Percentiles rank a stretch among this genome's conserved stretches.
Conservation (phyloP, 495 filamentous ascomycete genomes). For the Penicillium steckii region DNA sequence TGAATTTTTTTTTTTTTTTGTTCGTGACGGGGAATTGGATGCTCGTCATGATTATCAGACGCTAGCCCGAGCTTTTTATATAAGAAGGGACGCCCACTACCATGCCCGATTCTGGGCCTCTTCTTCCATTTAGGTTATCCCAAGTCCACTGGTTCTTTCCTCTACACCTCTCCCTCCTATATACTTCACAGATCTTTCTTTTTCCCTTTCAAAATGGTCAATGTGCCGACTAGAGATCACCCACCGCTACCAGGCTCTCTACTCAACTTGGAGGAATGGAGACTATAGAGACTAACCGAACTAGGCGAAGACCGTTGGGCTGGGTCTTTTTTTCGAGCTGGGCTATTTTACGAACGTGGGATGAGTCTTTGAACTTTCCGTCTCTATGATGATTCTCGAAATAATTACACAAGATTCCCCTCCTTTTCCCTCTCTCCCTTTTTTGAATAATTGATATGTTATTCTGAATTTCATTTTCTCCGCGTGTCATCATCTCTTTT, state of each 20-base stretch:
- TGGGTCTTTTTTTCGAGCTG: too few species aligned
- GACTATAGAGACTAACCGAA: constrained; percentile 30
- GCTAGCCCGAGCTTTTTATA: constrained; percentile 33
- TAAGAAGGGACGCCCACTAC: constrained; percentile 32
- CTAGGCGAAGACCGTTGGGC: constrained; percentile 33
- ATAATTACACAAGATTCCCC: too few species aligned
- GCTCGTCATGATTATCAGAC: constrained; percentile 30
- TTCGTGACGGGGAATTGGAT: constrained; percentile 21
- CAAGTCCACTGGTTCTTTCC: background rate
- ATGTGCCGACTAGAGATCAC: background rate
- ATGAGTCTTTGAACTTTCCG: background rate
- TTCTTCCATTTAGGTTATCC: constrained; percentile 2
- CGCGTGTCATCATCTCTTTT: background rate
- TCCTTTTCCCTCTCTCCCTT: too few species aligned
- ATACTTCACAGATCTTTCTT: constrained; percentile 4
- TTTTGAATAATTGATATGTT: too few species aligned
- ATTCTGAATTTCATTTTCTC: background rate
- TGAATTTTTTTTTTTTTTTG: background rate
- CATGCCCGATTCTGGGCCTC: constrained; percentile 15
- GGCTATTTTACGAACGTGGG: constrained; percentile 6
- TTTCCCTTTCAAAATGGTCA: constrained; percentile 5
- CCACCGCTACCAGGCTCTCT: background rate
- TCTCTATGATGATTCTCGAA: background rate
- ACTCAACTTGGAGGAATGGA: constrained; percentile 4
- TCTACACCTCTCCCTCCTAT: background rate